Percentiles rank a stretch among this genome's conserved stretches.
Evolutionary conservation across 179 eudicot species (phyloP).

Genomic region (Beta lomatogona): DNA sequence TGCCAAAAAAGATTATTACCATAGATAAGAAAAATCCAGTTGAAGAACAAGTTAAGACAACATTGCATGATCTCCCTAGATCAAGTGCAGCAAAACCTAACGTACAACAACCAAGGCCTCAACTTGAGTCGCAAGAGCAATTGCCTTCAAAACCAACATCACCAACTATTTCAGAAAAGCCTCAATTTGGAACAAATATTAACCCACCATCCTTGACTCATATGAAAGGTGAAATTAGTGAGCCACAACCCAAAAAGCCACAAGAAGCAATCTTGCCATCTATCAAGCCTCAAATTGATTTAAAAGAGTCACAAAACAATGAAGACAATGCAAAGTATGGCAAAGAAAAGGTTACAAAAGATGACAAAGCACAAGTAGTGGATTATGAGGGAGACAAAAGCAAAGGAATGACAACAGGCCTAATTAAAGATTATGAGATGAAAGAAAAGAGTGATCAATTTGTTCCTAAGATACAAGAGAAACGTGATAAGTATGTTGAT

Average conservation of each 20-base stretch:
- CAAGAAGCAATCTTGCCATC: background rate
- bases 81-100: slow-evolving; percentile 9
- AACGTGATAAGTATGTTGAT: background rate
- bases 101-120: background rate
- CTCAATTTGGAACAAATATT: background rate
- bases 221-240: background rate
- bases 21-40: background rate
- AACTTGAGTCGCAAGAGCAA: background rate
- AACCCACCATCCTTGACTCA: background rate
- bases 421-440: background rate
- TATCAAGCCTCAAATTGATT: background rate
- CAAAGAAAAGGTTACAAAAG: background rate
- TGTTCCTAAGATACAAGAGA: background rate
- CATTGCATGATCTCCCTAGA: background rate
- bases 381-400: background rate
- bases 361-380: background rate
- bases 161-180: background rate
- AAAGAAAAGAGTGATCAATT: background rate
- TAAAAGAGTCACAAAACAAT: background rate
- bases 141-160: background rate
- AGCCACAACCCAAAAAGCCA: background rate
- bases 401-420: background rate
- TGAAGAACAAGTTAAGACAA: slow-evolving; percentile 5
- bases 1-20: slow-evolving; percentile 42
- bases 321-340: background rate